phyloP scores from a whole-genome alignment of 139 green algal genomes.

The Gonium pectorale region DNA sequence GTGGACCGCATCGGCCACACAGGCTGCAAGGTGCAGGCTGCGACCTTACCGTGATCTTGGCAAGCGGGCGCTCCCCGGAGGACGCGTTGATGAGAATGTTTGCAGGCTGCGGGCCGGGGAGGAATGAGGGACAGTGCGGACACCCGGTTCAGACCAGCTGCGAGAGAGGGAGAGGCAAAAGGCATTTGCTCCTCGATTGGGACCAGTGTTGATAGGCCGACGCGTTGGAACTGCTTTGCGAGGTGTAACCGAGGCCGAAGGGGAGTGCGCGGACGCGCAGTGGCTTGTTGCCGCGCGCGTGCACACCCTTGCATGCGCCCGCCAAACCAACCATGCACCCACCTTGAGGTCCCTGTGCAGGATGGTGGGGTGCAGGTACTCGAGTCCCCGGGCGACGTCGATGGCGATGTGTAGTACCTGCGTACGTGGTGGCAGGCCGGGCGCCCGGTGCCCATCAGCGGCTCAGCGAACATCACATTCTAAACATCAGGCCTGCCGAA shows the following conservation, averaged over 20 bases:
- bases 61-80: neutral
- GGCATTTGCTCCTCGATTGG: neutral
- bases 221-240: too few species aligned
- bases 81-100: constrained; percentile 29
- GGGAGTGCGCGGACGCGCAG: too few species aligned
- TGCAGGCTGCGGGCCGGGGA: neutral
- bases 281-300: too few species aligned
- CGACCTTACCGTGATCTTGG: constrained; percentile 28
- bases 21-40: too few species aligned
- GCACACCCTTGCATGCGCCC: too few species aligned
- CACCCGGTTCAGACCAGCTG: neutral
- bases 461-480: neutral
- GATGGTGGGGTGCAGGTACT: constrained; percentile 35
- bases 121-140: neutral
- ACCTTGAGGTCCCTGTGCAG: constrained; percentile 32
- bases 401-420: constrained; percentile 13
- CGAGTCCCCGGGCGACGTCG: constrained; percentile 1
- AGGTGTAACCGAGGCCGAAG: too few species aligned
- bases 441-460: neutral
- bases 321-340: neutral
- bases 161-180: neutral
- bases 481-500: neutral
- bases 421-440: neutral
- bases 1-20: neutral
- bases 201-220: too few species aligned